These are phyloP conservation scores for Lagenidium giganteum DNA, from an alignment of 352 stramenopile genomes.

Conservation along the genomic window DNA sequence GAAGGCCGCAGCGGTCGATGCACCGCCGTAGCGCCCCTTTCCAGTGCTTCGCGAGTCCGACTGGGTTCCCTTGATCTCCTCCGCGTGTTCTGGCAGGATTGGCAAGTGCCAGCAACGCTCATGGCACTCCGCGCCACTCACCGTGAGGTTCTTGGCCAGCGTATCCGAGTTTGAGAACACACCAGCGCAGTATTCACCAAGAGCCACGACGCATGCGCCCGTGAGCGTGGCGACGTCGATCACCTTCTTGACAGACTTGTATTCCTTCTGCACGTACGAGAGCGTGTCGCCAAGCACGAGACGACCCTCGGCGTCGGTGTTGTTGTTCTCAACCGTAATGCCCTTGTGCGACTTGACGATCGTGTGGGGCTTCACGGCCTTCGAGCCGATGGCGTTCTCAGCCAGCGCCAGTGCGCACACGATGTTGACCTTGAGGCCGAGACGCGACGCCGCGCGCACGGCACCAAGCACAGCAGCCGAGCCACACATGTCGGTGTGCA, in stretches of 20 bases:
- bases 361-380: conserved; percentile 81
- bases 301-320: conserved; percentile 90
- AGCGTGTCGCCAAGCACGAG: conserved; percentile 89
- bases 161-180: conserved; percentile 91
- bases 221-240: conserved; percentile 94
- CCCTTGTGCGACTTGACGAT: conserved; percentile 89
- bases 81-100: conserved; percentile 81
- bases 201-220: conserved; percentile 83
- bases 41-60: conserved; percentile 79
- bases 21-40: conserved; percentile 73
- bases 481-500: conserved; percentile 92
- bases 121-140: conserved; percentile 48
- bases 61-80: conserved; percentile 73
- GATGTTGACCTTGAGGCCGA: conserved; percentile 76
- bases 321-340: conserved; percentile 90
- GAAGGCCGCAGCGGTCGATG: conserved; percentile 83
- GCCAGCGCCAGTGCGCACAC: conserved; percentile 71
- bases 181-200: conserved; percentile 86
- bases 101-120: conserved; percentile 89
- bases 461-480: conserved; percentile 83
- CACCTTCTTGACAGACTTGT: conserved; percentile 88
- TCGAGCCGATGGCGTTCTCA: conserved; percentile 84
- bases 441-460: conserved; percentile 62
- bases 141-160: conserved; percentile 56
- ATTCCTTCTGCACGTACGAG: conserved; percentile 85